Evolutionary conservation across 2,329 filamentous ascomycete genomes (phyloP).

Genomic region (Stemphylium beticola): DNA sequence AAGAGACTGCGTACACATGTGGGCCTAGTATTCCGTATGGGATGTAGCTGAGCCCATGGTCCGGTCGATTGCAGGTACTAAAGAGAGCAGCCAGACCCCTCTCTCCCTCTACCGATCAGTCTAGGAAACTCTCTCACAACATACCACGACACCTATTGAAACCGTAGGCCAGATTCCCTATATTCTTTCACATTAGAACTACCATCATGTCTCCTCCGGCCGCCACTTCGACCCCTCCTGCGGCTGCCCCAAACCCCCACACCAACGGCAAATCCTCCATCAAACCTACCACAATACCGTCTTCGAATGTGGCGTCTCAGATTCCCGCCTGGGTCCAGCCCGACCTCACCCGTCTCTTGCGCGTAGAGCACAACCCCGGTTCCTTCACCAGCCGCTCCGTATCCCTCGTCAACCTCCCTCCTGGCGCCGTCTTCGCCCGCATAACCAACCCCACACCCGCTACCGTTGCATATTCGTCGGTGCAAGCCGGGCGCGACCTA

Average conservation of each 20-base stretch:
- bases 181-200: not conserved
- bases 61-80: constrained; percentile 16
- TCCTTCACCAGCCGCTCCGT: constrained; percentile 53
- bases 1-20: constrained; percentile 8
- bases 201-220: constrained; percentile 40
- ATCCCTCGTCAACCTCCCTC: constrained; percentile 58
- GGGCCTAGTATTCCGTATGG: constrained; percentile 12
- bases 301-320: constrained; percentile 17
- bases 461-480: constrained; percentile 57
- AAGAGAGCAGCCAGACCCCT: constrained; percentile 11
- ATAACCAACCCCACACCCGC: constrained; percentile 57
- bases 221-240: constrained; percentile 24
- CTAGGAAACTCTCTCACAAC: not conserved
- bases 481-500: constrained; percentile 56
- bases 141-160: not conserved
- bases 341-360: constrained; percentile 48
- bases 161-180: not conserved
- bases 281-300: constrained; percentile 27
- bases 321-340: constrained; percentile 47
- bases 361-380: constrained; percentile 47
- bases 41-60: constrained; percentile 2
- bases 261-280: constrained; percentile 30
- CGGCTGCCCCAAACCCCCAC: constrained; percentile 17
- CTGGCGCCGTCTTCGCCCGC: constrained; percentile 57
- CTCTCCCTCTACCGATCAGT: no score